Evolutionary conservation across 805 yeast genomes (phyloP).

Genomic region (Alloascoidea africana): DNA sequence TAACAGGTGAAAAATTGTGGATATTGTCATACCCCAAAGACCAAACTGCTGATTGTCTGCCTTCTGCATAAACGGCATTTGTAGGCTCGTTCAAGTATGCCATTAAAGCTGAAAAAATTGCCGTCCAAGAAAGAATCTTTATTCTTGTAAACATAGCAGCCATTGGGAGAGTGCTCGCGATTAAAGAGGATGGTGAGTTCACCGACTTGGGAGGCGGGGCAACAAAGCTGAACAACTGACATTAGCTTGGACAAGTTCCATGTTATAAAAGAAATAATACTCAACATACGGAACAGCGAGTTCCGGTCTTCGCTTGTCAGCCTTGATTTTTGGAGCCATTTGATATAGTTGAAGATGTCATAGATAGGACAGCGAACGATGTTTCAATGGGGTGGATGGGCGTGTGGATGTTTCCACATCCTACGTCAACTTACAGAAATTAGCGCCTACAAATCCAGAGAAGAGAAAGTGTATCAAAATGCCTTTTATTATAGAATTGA

Average conservation of each 20-base stretch:
- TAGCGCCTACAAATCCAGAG: too few species aligned
- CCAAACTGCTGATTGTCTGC: neutral
- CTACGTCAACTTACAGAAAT: too few species aligned
- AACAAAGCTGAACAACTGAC: neutral
- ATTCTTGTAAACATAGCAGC: constrained; percentile 1
- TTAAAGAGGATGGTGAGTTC: neutral
- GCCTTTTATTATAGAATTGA: too few species aligned
- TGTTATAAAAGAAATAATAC: neutral
- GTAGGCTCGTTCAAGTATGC: neutral
- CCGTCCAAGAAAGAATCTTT: neutral
- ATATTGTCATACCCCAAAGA: neutral
- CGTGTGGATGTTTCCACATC: too few species aligned
- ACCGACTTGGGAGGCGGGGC: neutral
- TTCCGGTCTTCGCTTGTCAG: constrained; percentile 1
- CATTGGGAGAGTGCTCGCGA: constrained; percentile 1
- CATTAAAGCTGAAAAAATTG: neutral
- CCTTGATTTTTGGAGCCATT: neutral
- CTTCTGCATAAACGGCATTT: neutral
- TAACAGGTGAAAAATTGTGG: neutral
- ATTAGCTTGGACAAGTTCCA: neutral
- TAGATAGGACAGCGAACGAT: too few species aligned
- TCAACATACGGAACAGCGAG: neutral
- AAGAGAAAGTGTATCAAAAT: too few species aligned
- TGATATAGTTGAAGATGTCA: neutral
- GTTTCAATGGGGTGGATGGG: too few species aligned